Evolutionary conservation across 2,329 filamentous ascomycete species (phyloP).

Genomic region (Penicillium sp.): DNA sequence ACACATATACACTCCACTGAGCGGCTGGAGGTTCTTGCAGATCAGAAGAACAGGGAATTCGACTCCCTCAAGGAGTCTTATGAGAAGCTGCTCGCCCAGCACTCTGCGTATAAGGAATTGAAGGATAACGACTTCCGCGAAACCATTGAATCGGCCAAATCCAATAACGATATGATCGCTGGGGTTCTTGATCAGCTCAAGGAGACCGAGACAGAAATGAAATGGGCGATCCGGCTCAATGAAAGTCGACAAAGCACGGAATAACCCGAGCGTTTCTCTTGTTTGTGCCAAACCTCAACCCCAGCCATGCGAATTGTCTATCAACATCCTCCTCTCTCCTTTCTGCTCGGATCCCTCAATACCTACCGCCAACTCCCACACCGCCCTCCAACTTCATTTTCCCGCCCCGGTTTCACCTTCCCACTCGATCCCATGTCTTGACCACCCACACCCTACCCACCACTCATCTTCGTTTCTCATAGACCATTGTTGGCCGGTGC

Average conservation of each 20-base stretch:
- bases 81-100: conserved; percentile 37
- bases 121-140: conserved; percentile 40
- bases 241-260: conserved; percentile 24
- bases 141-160: conserved; percentile 28
- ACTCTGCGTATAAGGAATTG: conserved; percentile 41
- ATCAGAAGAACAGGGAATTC: conserved; percentile 46
- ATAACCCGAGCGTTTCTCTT: not conserved
- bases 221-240: conserved; percentile 47
- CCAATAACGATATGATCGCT: conserved; percentile 34
- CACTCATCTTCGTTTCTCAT: conserved; percentile 5
- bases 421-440: not conserved
- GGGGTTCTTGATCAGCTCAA: conserved; percentile 39
- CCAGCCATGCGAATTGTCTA: not conserved
- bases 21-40: conserved; percentile 44
- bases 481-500: conserved; percentile 11
- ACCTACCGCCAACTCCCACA: not conserved
- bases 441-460: not conserved
- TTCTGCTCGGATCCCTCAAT: not conserved
- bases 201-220: conserved; percentile 45
- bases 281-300: not conserved
- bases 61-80: conserved; percentile 39
- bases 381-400: not conserved
- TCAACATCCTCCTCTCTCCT: not conserved
- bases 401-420: not conserved
- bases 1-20: conserved; percentile 36